A percentile compares a stretch with the other conserved stretches of the same genome.
Evolutionary conservation across 805 yeast genomes (phyloP).

Genomic region (Metschnikowia lachancei): DNA sequence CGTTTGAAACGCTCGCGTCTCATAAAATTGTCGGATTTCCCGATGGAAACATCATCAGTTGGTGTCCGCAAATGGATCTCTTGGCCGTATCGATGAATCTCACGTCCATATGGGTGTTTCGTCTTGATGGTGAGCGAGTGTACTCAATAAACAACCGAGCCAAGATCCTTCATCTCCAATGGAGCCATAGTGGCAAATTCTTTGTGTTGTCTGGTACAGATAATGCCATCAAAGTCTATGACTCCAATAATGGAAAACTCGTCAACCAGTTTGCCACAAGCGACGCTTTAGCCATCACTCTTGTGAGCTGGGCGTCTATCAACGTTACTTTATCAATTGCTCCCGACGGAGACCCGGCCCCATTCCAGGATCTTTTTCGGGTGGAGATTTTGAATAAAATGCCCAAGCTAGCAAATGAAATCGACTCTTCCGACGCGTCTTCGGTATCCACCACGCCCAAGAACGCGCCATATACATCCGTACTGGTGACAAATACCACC

Average conservation of each 20-base stretch:
- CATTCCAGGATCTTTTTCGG: constrained; percentile 25
- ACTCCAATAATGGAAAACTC: constrained; percentile 46
- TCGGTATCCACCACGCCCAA: neutral
- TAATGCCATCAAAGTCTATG: constrained; percentile 42
- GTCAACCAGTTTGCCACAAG: constrained; percentile 26
- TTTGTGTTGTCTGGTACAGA: constrained; percentile 48
- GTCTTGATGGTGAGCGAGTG: constrained; percentile 52
- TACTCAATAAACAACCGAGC: constrained; percentile 45
- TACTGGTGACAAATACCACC: constrained; percentile 14
- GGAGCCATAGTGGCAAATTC: constrained; percentile 36
- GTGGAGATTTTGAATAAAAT: constrained; percentile 30
- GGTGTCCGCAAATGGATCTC: constrained; percentile 56
- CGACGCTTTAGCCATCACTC: constrained; percentile 15
- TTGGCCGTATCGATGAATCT: constrained; percentile 51
- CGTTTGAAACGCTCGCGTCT: constrained; percentile 11
- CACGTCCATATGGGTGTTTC: constrained; percentile 48
- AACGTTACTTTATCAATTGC: constrained; percentile 4
- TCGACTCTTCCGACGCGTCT: constrained; percentile 7
- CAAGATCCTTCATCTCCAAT: constrained; percentile 30
- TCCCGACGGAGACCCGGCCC: constrained; percentile 1
- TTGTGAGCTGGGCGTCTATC: constrained; percentile 19
- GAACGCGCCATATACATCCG: constrained; percentile 8
- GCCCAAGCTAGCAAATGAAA: constrained; percentile 33
- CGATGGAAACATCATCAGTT: constrained; percentile 39
- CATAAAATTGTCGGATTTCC: constrained; percentile 23